Conservation (phyloP, 2,329 filamentous ascomycete genomes). For the Stagonosporopsis chrysanthemi region DNA sequence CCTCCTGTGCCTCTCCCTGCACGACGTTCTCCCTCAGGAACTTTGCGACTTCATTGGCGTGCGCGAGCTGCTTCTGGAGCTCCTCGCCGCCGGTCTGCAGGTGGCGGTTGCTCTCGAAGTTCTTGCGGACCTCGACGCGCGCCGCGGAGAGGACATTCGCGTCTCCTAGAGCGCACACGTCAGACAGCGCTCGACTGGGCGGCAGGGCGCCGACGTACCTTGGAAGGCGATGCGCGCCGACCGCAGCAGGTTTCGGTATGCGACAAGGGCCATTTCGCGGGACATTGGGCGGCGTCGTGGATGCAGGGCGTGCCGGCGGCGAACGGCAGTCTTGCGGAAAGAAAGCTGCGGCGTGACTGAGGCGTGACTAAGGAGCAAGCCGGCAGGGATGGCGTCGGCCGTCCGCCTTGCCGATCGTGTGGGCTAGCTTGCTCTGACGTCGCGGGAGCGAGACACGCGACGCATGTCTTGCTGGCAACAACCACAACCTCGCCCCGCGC, state of each 20-base stretch:
- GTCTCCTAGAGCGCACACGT: conserved; percentile 66
- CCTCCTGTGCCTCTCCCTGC: conserved; percentile 70
- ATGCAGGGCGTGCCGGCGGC: conserved; percentile 5
- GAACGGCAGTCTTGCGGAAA: conserved; percentile 19
- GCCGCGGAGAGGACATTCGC: conserved; percentile 72
- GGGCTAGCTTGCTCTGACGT: conserved; percentile 28
- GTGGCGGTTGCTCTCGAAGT: conserved; percentile 73
- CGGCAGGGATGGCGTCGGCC: conserved; percentile 5
- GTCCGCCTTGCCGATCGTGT: conserved; percentile 2
- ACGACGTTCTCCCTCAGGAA: conserved; percentile 86
- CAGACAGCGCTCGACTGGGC: background rate
- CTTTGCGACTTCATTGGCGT: conserved; percentile 82
- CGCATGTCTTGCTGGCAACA: conserved; percentile 38
- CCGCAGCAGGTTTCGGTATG: conserved; percentile 83
- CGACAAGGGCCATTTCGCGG: conserved; percentile 68
- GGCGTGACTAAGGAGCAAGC: background rate
- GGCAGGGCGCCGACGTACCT: conserved; percentile 59
- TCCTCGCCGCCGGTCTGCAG: conserved; percentile 66
- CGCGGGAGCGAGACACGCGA: conserved; percentile 30
- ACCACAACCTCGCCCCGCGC: conserved; percentile 31
- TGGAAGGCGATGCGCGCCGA: conserved; percentile 83
- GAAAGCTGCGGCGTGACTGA: too few species aligned
- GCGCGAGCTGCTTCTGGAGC: conserved; percentile 70
- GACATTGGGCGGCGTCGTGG: conserved; percentile 27
- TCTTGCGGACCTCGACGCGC: conserved; percentile 72